Percentiles rank a stretch among this genome's conserved stretches.
These are phyloP conservation scores for Elasticomyces elasticus DNA, from an alignment of 495 filamentous ascomycete genomes.

Conservation along the genomic window DNA sequence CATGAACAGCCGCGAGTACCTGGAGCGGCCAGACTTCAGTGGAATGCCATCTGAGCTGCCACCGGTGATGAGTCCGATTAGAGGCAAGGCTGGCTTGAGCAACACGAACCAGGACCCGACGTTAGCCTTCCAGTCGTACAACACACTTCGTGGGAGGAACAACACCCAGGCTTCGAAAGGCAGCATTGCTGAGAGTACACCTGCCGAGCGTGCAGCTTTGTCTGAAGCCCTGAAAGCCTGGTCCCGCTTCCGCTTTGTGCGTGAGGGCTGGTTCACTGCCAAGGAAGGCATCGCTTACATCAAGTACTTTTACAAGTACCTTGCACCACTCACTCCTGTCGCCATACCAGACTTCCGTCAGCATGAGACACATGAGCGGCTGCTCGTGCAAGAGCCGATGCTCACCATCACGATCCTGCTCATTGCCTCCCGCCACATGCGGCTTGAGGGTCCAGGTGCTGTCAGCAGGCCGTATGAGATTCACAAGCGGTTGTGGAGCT, in stretches of 20 bases:
- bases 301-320: conserved; percentile 83
- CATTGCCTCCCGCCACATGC: conserved; percentile 76
- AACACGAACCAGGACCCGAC: conserved; percentile 4
- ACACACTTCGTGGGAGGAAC: conserved; percentile 5
- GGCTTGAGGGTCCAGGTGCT: conserved; percentile 68
- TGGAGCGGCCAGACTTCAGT: conserved; percentile 19
- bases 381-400: conserved; percentile 85
- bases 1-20: conserved; percentile 27
- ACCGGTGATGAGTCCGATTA: conserved; percentile 24
- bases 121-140: conserved; percentile 9
- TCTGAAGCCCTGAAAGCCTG: conserved; percentile 70
- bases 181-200: conserved; percentile 20
- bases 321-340: conserved; percentile 86
- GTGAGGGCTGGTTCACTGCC: conserved; percentile 91
- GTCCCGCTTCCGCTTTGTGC: conserved; percentile 83
- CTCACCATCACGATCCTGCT: conserved; percentile 82
- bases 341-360: conserved; percentile 73
- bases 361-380: conserved; percentile 58
- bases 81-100: background rate
- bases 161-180: conserved; percentile 5
- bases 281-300: conserved; percentile 87
- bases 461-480: conserved; percentile 79
- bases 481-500: conserved; percentile 92
- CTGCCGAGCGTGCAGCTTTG: conserved; percentile 22
- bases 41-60: conserved; percentile 21